Base-by-base conservation (phyloP, 2,329 filamentous ascomycete genomes). In the Neopestalotiopsis rosae region DNA sequence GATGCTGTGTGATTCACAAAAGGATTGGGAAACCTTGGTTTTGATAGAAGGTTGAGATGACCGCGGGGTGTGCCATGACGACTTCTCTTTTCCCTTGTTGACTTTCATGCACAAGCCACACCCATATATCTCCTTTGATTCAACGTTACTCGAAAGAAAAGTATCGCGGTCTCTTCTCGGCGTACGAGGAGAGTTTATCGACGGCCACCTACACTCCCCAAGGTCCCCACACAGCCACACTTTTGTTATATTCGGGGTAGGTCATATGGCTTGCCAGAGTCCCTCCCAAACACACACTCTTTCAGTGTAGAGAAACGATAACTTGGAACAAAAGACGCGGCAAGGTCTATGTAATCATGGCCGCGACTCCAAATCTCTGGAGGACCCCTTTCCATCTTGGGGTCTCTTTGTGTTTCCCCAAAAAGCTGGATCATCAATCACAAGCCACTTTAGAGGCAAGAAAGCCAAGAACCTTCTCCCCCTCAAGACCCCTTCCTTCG, bases 201-300 rank as follows among this genome's bases (percentile, higher is more conserved):
- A 49, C 1, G 45, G 45, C 45, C 12, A n/a, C 45, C 12, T 49
- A 49, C 45, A 49, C n/a, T 58, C 34, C 34, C 34, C 34, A 58
- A 10, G n/a, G 13, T 24, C 57, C 20, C 57, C 57, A 59, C 57
- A 30, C 57, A 59, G 57, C 57, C 57, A 59, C 57, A 59, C 57
- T 14, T 28, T 30, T 59, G 14, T 56, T 56, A 17, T 56, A 24
- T 56, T 24, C 49, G n/a, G 20, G 24, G 30, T 59, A 20, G 4
- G 20, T 32, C 10, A 14, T 34, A 14, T 32, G 17, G 14, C 56
- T 30, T 17, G 13, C 24, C 24, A 30, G 13, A 49, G 45, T n/a
- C n/a, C 17, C 49, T 56, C 17, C 10, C 34, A 38, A 38, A 38
- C 34, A 38, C 34, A 38, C 34, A 38, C 34, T 7, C 34, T 38